These are phyloP conservation scores for Rhododendron molle DNA, from an alignment of 148 eudicot genomes.

Conservation along the genomic window DNA sequence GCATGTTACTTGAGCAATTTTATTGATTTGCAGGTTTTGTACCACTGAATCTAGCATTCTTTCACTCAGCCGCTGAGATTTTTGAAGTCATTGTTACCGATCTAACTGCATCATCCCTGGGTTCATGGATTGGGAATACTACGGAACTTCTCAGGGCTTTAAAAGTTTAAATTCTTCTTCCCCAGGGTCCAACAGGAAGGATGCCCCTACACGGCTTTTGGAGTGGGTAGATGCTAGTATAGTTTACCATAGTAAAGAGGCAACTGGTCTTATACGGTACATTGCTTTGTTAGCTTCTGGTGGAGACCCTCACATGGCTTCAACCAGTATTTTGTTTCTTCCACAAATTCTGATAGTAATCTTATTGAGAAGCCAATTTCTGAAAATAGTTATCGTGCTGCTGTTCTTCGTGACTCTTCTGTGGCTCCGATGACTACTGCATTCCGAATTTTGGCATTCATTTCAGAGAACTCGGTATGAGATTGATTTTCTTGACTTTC, in stretches of 20 bases:
- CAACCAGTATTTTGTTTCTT: conserved; percentile 63
- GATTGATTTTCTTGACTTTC: conserved; percentile 1
- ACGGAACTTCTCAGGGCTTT: conserved; percentile 74
- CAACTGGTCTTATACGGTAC: conserved; percentile 81
- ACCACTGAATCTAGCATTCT: conserved; percentile 87
- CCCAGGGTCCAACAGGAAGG: conserved; percentile 91
- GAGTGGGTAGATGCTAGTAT: conserved; percentile 97
- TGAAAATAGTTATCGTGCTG: conserved; percentile 76
- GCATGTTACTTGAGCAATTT: background rate
- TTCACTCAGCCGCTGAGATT: conserved; percentile 93
- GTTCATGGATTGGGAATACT: conserved; percentile 89
- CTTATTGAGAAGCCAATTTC: conserved; percentile 82
- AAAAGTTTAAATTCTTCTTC: conserved; percentile 94
- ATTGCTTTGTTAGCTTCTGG: conserved; percentile 92
- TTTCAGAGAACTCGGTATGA: conserved; percentile 84
- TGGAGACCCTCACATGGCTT: conserved; percentile 90
- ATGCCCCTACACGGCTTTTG: conserved; percentile 93
- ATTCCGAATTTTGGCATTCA: conserved; percentile 76
- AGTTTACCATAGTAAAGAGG: conserved; percentile 87
- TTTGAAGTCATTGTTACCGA: conserved; percentile 89
- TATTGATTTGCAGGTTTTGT: conserved; percentile 48
- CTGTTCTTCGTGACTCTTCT: conserved; percentile 84
- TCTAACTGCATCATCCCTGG: conserved; percentile 70
- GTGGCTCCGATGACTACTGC: conserved; percentile 90
- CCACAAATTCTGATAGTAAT: conserved; percentile 60